Evolutionary conservation across 129 eudicot species (phyloP), one percentile per base, ranked within the genome.

Genomic region (Tagetes patula): DNA sequence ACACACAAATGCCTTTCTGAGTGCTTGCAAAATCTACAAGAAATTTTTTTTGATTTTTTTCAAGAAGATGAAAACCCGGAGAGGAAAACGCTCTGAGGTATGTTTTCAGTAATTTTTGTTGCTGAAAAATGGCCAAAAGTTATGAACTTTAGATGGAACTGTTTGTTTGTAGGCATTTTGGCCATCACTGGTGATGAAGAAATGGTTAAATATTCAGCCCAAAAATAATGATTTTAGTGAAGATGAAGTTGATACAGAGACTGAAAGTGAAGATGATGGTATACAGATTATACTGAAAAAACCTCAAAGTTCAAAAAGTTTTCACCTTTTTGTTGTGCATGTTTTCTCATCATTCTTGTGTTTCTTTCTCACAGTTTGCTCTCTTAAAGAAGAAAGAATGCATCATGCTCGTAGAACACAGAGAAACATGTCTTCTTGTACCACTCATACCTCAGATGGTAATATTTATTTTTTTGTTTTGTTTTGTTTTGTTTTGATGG

Each of bases 151-250:
- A 36, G 7, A 39, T 39, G 56, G 32, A n/a, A 79, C 27, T 64
- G 69, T 42, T 69, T 58, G 71, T 67, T 72, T 67, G 60, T 79
- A 87, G 97, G 71, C 91, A 9, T 95, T 90, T 73, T 90, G 97
- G 99, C 99, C 99, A 7, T 85, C 99, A 27, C 76, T 95, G 73
- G 91, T 94, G 81, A 95, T 95, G 97, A 95, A 95, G 84, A 95
- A 95, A 85, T 95, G 99, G 99, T 82, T 95, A 46, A 95, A 95
- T 75, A 88, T 95, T 43, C 84, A 80, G 61, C 99, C 97, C 1
- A 78, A 88, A 73, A 85, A 74, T 74, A 66, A 86, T 72, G 99
- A 95, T 70, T 95, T 90, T 52, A 95, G 99, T 74, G 99, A 95
- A 82, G 99, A 95, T 86, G 99, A 95, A 81, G 84, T 82, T 55